Conservation (phyloP, 2,329 filamentous ascomycete species). For the Pestalotiopsis sp. region DNA sequence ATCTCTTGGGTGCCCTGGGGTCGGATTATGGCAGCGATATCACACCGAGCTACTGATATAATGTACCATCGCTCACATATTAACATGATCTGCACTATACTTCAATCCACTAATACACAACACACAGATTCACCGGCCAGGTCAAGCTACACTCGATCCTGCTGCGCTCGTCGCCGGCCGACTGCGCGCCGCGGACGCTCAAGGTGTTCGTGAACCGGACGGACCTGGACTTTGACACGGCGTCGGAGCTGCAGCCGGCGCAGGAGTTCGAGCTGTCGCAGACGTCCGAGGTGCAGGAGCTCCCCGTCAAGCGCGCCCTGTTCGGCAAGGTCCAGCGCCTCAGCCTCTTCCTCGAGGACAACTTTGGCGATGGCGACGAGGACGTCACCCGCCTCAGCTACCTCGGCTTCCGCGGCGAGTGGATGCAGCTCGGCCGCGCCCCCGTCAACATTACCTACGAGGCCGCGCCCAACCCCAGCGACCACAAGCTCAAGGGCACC, state of each 20-base stretch:
- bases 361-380: slow-evolving; percentile 80
- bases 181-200: slow-evolving; percentile 77
- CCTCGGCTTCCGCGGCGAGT: slow-evolving; percentile 92
- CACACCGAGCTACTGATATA: too few species aligned
- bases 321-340: slow-evolving; percentile 87
- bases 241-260: slow-evolving; percentile 69
- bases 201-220: slow-evolving; percentile 87
- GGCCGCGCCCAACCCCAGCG: slow-evolving; percentile 86
- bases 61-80: background rate
- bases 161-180: slow-evolving; percentile 74
- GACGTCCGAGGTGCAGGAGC: slow-evolving; percentile 81
- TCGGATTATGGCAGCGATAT: too few species aligned
- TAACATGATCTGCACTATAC: background rate
- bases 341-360: slow-evolving; percentile 88
- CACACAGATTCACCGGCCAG: slow-evolving; percentile 81
- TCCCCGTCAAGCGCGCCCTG: slow-evolving; percentile 82
- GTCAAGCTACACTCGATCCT: slow-evolving; percentile 90
- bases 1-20: too few species aligned
- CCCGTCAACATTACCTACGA: slow-evolving; percentile 90
- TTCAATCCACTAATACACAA: background rate
- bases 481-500: slow-evolving; percentile 73
- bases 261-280: slow-evolving; percentile 80
- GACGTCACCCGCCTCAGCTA: slow-evolving; percentile 81
- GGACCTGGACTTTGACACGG: slow-evolving; percentile 82
- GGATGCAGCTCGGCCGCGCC: slow-evolving; percentile 82